Base-by-base conservation (phyloP, 148 eudicot species). In the Chenopodium album region DNA sequence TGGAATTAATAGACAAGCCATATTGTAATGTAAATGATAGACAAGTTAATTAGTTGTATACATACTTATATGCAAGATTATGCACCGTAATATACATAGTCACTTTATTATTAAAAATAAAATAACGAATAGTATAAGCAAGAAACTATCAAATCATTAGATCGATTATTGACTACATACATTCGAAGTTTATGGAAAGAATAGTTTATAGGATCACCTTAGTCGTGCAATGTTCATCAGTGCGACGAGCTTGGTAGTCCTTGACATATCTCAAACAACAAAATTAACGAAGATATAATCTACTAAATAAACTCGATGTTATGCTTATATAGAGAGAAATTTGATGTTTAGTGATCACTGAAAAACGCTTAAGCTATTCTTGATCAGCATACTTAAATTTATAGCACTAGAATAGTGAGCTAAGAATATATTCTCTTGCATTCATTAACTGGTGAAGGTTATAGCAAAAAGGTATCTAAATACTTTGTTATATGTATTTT, bases 341-440 rank as follows among this genome's bases (percentile, higher is more conserved):
- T 69, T 69, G 46, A 32, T 32, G 73, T 4, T 69, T 16, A 34
- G n/a, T 69, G 7, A 69, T 3, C 4, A 34, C 3, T 69, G 73
- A 4, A 17, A 20, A 71, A 71, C 48, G 22, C 50, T 41, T 71
- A 71, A 71, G 74, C 74, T 4, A 20, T 20, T 19, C 4, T 17
- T 71, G 44, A 71, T 71, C 22, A 20, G 47, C 73, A 71, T 20
- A 4, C 50, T 37, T 22, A 19, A 20, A 71, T 71, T 71, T 71
- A 71, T 68, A 68, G n/a, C 44, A 16, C 46, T 14, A 62, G 2
- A 20, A 62, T 62, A 9, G n/a, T 62, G 65, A 16, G 60, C 60
- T 7, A 29, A 71, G 74, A 71, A 71, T 71, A 19, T 71, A 71
- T 71, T 37, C 74, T 71, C 50, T 71, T 71, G 74, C 50, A 37